Evolutionary conservation across 2,329 filamentous ascomycete species (phyloP), one percentile per base, ranked within the genome.

Genomic region (Laburnicola sp.): DNA sequence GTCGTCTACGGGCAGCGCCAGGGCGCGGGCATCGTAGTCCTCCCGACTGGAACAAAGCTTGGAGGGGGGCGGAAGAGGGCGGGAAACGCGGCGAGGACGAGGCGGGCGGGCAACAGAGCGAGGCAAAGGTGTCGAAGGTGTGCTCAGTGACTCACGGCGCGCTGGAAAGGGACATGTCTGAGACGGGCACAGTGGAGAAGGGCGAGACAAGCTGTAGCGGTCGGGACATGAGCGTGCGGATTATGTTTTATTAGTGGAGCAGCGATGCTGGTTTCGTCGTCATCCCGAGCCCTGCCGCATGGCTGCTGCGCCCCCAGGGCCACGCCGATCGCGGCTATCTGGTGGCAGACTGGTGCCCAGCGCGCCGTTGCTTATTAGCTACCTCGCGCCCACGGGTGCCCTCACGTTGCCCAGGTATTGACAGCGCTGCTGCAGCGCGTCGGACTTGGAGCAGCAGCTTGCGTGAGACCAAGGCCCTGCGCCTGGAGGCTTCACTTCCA

Each of bases 21-120:
- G 77, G 48, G 80, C 80, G 64, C 79, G 78, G 45, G 78, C 79
- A 55, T 76, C 69, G 67, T 81, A 81, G 66, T 82, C 79, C 56
- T 62, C 57, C 57, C n/a, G n/a, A n/a, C n/a, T n/a, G n/a, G n/a
- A n/a, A 43, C 6, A 25, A 25, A 8, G 41, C 26, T 25, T 38
- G 47, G 45, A 50, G 42, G 47, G 45, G 27, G 50, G 54, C 51
- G 56, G 53, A 50, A 54, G 37, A 44, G 45, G 22, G 53, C 38
- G 53, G 38, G 52, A 43, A 48, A 37, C 16, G 35, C 25, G 22
- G 22, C 49, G 45, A 16, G 26, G 25, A 41, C 21, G 48, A 47
- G 21, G 48, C 35, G 28, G 39, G 43, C 25, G 48, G 43, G 16
- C 43, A 23, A 27, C 42, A 35, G 34, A 36, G 6, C 34, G 37